Conservation (phyloP, 441 rosid genomes). For the Lagerstroemia fauriei region DNA sequence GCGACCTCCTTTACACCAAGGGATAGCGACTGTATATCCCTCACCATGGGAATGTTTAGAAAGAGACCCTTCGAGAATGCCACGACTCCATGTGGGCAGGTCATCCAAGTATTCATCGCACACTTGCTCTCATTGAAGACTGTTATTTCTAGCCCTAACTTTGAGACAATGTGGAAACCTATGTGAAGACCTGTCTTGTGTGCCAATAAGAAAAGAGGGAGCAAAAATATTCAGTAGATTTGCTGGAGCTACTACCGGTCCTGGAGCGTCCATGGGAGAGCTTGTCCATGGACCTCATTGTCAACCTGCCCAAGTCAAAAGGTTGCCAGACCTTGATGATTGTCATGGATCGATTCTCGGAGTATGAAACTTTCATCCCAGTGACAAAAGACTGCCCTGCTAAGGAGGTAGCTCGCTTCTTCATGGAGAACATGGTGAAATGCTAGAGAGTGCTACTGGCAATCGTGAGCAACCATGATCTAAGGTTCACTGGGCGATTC, state of each 20-base stretch:
- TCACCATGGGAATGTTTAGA: not conserved
- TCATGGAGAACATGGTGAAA: not conserved
- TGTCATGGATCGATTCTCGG: not conserved
- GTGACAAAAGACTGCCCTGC: not conserved
- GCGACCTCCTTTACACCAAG: not conserved
- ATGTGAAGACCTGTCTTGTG: not conserved
- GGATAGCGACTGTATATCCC: not conserved
- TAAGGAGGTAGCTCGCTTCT: not conserved
- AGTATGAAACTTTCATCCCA: not conserved
- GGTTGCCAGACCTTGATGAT: not conserved
- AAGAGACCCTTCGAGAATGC: not conserved
- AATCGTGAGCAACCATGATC: too few species aligned
- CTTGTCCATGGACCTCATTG: constrained; percentile 5
- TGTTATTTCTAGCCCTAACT: not conserved
- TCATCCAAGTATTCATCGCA: not conserved
- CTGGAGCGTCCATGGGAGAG: constrained; percentile 16
- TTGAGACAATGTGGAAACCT: not conserved
- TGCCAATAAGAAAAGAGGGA: not conserved
- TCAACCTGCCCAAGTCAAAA: not conserved
- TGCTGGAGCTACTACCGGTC: not conserved
- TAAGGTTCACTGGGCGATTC: not conserved
- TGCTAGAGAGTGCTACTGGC: too few species aligned
- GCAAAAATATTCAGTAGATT: not conserved
- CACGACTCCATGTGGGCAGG: not conserved
- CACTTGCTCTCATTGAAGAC: not conserved